Percentiles rank a stretch among this genome's conserved stretches.
Conservation (phyloP, 2,329 filamentous ascomycete genomes). For the Penicillium sp. region DNA sequence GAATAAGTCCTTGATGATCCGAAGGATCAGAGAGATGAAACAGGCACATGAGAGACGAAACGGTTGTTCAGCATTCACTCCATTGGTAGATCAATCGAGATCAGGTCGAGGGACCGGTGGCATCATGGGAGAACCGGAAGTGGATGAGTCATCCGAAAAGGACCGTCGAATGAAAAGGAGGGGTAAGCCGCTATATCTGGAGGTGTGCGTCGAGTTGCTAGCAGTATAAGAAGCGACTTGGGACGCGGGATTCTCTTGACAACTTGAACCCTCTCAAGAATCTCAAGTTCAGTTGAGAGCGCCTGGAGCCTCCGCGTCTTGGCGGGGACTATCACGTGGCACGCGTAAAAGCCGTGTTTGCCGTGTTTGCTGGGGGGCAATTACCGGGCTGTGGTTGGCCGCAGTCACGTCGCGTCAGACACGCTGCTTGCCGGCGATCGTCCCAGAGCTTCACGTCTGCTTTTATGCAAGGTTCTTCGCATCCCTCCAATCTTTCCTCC, state of each 20-base stretch:
- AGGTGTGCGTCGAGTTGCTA: conserved; percentile 1
- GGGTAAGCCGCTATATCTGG: not conserved
- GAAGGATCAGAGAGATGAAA: not conserved
- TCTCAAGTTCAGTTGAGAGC: not conserved
- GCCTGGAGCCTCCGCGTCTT: conserved; percentile 12
- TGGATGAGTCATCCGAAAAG: conserved; percentile 11
- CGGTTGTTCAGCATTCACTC: not conserved
- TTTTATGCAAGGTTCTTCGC: conserved; percentile 36
- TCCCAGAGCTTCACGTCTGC: conserved; percentile 33
- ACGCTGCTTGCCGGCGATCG: conserved; percentile 37
- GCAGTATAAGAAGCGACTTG: conserved; percentile 9
- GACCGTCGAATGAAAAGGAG: conserved; percentile 1
- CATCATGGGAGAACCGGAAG: conserved; percentile 1
- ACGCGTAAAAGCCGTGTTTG: conserved; percentile 35
- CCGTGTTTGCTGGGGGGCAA: conserved; percentile 30
- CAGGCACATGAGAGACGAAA: not conserved
- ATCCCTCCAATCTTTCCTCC: conserved; percentile 20
- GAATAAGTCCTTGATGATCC: not conserved
- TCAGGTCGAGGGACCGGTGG: conserved; percentile 1
- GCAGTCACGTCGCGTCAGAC: conserved; percentile 45
- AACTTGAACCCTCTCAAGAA: conserved; percentile 7
- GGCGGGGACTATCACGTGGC: conserved; percentile 31
- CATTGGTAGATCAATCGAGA: not conserved
- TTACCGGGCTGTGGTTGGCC: conserved; percentile 39
- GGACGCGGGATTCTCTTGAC: not conserved